phyloP scores from a whole-genome alignment of 257 asterid species.

The Fraxinus cuspidata region DNA sequence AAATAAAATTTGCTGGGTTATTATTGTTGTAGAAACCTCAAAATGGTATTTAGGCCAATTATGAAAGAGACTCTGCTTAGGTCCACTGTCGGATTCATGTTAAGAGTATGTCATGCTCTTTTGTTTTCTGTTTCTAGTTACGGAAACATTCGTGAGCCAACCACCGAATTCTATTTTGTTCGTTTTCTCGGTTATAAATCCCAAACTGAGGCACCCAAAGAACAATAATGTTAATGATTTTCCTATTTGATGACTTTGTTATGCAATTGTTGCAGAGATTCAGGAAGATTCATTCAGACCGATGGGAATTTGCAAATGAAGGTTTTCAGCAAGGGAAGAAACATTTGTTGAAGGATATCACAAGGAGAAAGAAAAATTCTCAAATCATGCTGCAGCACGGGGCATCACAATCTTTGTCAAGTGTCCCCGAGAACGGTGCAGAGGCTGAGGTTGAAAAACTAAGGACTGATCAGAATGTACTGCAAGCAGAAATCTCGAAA shows the following conservation, averaged over 20 bases:
- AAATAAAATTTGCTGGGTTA: not conserved
- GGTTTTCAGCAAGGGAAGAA: slow-evolving; percentile 52
- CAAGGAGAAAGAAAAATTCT: slow-evolving; percentile 40
- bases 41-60: not conserved
- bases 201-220: not conserved
- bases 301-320: slow-evolving; percentile 52
- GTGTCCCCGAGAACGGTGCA: slow-evolving; percentile 25
- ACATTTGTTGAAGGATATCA: slow-evolving; percentile 45
- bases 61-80: not conserved
- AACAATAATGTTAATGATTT: not conserved
- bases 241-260: not conserved
- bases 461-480: slow-evolving; percentile 41
- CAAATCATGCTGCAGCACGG: slow-evolving; percentile 25
- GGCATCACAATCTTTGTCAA: slow-evolving; percentile 36
- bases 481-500: slow-evolving; percentile 49
- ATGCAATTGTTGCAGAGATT: slow-evolving; percentile 36
- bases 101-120: not conserved
- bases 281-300: slow-evolving; percentile 45
- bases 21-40: not conserved
- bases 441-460: slow-evolving; percentile 58
- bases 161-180: not conserved
- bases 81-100: not conserved
- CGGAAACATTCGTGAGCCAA: not conserved
- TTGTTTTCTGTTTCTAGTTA: no score
- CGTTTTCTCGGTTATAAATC: not conserved